These are phyloP conservation scores for Psilocybe sp. DNA, from an alignment of 768 basidiomycete species.

Conservation along the genomic window DNA sequence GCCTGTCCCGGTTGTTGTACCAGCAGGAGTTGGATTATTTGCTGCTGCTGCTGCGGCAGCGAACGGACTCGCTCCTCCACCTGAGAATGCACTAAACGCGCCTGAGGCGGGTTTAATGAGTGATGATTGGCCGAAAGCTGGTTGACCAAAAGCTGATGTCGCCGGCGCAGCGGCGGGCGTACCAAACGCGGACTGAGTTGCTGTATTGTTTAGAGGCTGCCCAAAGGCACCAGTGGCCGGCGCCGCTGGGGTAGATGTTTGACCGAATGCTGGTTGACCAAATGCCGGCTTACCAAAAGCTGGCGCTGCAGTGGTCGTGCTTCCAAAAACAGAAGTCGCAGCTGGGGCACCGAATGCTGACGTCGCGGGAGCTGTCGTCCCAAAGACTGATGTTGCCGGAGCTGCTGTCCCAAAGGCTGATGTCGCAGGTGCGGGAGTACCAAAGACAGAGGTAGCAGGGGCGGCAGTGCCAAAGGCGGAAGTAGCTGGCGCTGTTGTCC, in stretches of 20 bases:
- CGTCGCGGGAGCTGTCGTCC: slow-evolving; percentile 5
- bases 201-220: slow-evolving; percentile 19
- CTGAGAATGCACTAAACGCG: slow-evolving; percentile 44
- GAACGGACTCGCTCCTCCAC: slow-evolving; percentile 29
- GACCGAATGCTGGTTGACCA: slow-evolving; percentile 22
- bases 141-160: slow-evolving; percentile 22
- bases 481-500: slow-evolving; percentile 8
- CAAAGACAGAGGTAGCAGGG: slow-evolving; percentile 37
- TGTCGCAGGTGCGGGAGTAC: slow-evolving; percentile 21
- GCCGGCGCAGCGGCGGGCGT: slow-evolving; percentile 33
- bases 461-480: slow-evolving; percentile 34
- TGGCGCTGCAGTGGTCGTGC: slow-evolving; percentile 1
- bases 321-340: slow-evolving; percentile 14
- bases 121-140: slow-evolving; percentile 27
- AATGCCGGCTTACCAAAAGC: slow-evolving; percentile 13
- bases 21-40: slow-evolving; percentile 1
- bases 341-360: slow-evolving; percentile 32
- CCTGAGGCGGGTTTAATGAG: slow-evolving; percentile 51
- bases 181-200: slow-evolving; percentile 26
- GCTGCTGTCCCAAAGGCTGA: slow-evolving; percentile 27
- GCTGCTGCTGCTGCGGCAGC: slow-evolving; percentile 18
- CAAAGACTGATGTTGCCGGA: not conserved
- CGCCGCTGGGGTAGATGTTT: slow-evolving; percentile 22
- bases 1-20: slow-evolving; percentile 6
- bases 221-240: slow-evolving; percentile 36